Base-by-base conservation (phyloP, 352 stramenopile species). In the Phytophthora rubi region DNA sequence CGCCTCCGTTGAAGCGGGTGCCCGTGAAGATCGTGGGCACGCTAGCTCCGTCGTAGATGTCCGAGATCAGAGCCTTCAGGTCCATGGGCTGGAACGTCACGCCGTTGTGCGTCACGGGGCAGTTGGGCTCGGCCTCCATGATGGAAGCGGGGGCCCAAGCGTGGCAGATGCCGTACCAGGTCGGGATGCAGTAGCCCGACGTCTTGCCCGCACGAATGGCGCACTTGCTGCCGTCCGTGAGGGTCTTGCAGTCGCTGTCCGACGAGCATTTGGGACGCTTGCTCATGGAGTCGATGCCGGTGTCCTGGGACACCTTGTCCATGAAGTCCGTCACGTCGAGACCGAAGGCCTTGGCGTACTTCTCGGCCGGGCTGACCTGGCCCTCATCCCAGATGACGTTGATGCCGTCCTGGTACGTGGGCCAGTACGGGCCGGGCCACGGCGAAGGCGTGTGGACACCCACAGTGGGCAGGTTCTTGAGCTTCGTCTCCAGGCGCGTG, bases 361-460 rank as follows among this genome's bases (percentile, higher is more conserved):
- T 88, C 47, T 68, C 71, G 12, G 79, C 62, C 6, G 82, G 33
- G 21, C 76, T 81, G 0, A 63, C 21, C 15, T 72, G n/a, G n/a
- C 53, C 58, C 7, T 62, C 1, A 3, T 33, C 65, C 64, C 64
- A 75, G 8, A 59, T 18, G 42, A 75, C 63, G 74, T 92, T 92
- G 72, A 92, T 92, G 57, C 82, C 75, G 76, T 92, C 84, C 18
- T 78, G 68, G 75, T 84, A 89, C 21, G 69, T 76, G 2, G 82
- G 75, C 81, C 82, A 92, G 79, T 90, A 92, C 65, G 76, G 80
- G 30, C 70, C 76, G 2, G 77, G 55, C 82, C 82, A 90, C 21
- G 79, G 79, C n/a, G 72, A 35, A 1, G 62, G 55, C 15, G 39
- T 56, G 37, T 47, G 37, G 7, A 70, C 56, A 4, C 62, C 62